Conservation (phyloP, 106 monocot species). For the Narthecium ossifragum region DNA sequence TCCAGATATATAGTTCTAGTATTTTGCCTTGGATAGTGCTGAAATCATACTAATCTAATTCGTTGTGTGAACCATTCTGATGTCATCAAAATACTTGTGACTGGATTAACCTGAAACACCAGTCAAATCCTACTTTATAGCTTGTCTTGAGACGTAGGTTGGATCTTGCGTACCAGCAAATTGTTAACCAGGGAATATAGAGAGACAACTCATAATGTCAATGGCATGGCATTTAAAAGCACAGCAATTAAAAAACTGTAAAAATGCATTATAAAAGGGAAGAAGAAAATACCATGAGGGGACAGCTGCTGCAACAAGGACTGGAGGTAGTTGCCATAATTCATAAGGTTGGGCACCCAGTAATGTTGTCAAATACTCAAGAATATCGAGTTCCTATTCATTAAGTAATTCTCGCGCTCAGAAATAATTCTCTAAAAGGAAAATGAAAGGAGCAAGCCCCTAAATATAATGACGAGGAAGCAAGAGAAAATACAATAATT, state of each 20-base stretch:
- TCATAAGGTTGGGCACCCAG: constrained; percentile 28
- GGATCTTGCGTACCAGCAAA: background rate
- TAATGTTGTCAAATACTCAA: constrained; percentile 42
- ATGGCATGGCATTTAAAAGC: background rate
- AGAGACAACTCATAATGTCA: background rate
- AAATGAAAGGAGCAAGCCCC: too few species aligned
- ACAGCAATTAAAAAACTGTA: background rate
- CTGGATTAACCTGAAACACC: too few species aligned
- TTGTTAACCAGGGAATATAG: background rate
- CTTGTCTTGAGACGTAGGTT: too few species aligned
- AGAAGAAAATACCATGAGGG: constrained; percentile 44
- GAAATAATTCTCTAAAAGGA: background rate
- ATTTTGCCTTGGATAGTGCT: background rate
- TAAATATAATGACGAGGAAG: background rate
- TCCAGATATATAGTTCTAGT: background rate
- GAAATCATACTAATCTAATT: too few species aligned
- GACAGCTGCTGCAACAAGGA: constrained; percentile 53
- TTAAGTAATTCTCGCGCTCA: background rate
- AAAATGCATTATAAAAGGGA: background rate
- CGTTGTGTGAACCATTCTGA: too few species aligned
- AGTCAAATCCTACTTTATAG: too few species aligned
- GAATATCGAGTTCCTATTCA: constrained; percentile 54
- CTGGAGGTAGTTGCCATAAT: constrained; percentile 54
- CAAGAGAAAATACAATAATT: background rate
- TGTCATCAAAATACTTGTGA: too few species aligned